Conservation (phyloP, 495 filamentous ascomycete species). For the Penicillium simplicissimum region DNA sequence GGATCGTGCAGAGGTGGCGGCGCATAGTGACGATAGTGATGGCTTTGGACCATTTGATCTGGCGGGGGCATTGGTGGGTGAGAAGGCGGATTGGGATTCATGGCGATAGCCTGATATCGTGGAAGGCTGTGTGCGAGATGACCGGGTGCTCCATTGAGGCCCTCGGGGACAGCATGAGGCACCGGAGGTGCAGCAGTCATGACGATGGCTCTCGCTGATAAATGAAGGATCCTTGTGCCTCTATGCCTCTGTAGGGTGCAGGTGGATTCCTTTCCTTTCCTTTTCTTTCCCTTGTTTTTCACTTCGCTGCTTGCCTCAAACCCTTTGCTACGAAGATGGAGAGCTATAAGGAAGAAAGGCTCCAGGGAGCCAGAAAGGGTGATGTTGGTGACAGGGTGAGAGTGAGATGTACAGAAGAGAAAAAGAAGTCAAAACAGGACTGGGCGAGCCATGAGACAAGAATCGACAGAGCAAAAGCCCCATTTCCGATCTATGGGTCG, state of each 20-base stretch:
- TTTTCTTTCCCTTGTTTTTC: background rate
- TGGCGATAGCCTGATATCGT: constrained; percentile 50
- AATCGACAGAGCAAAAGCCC: constrained; percentile 23
- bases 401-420: constrained; percentile 15
- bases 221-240: background rate
- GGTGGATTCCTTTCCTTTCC: background rate
- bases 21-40: constrained; percentile 43
- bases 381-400: background rate
- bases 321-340: constrained; percentile 4
- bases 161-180: constrained; percentile 38
- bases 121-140: constrained; percentile 41
- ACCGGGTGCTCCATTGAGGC: constrained; percentile 35
- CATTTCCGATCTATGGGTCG: constrained; percentile 34
- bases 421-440: constrained; percentile 12
- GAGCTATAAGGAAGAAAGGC: background rate
- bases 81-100: constrained; percentile 44
- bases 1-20: constrained; percentile 39
- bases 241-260: background rate
- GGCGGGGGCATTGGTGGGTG: constrained; percentile 37
- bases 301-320: background rate
- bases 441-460: constrained; percentile 21
- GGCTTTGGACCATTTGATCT: constrained; percentile 41
- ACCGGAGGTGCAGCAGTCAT: constrained; percentile 49
- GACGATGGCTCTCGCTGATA: constrained; percentile 8
- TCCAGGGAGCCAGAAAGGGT: background rate